Base-by-base conservation (phyloP, 2,329 filamentous ascomycete species). In the Colletotrichum karsti region DNA sequence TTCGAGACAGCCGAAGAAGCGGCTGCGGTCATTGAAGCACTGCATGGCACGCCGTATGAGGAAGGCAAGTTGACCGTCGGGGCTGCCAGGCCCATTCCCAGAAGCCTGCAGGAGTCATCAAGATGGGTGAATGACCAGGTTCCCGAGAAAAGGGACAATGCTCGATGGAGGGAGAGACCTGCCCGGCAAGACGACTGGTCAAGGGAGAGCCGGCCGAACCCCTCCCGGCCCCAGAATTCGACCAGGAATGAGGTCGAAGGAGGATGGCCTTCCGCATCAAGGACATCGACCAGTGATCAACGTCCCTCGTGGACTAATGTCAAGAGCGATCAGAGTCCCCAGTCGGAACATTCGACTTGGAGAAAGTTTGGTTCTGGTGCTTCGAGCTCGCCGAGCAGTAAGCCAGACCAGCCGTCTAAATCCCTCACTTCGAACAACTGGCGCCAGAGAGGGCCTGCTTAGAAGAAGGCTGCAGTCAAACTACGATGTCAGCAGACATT, bases 1-100 rank as follows among this genome's bases (percentile, higher is more conserved):
- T 85, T 92, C 63, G 80, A 79, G 53, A 87, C 82, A 6, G 74
- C 79, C 1, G 84, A 88, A 58, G 85, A 91, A 69, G 88, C 87
- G 0, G 76, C 83, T 35, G 77, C 77, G 9, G 89, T 88, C 22
- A 81, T 87, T 65, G 73, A 80, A 7, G 78, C 78, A 2, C 67
- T 88, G 12, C 73, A 82, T 58, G 80, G 80, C 2, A 72, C 70
- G 28, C 48, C 71, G 1, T 71, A 78, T 1, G 66, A 76, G 20
- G 75, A 74, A 3, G 72, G 39, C 0, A 9, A 4, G 0, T 2
- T 67, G 30, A 60, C 24, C 5, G 60, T 59, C 1, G 51, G 37
- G 12, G n/a, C 53, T 3, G 59, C 60, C 26, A 51, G 22, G 8
- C 35, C 42, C 9, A 24, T 67, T 37, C 60, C 60, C 12, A 24